These are phyloP conservation scores for Wilcoxina mikolae DNA, from an alignment of 495 filamentous ascomycete genomes.

Conservation along the genomic window DNA sequence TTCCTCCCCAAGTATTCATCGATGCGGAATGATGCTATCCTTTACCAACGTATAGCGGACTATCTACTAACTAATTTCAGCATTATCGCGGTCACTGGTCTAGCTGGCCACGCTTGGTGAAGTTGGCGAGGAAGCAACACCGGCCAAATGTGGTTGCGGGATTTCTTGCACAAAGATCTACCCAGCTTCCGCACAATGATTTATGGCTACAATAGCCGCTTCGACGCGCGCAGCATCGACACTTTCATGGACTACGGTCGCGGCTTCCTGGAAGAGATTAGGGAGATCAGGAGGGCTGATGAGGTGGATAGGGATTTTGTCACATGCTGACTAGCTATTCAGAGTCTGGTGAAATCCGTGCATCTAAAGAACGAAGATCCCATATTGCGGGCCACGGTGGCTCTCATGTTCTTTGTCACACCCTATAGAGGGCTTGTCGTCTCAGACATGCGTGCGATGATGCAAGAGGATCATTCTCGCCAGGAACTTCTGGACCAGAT, in stretches of 20 bases:
- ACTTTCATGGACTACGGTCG: neutral
- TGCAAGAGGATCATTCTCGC: neutral
- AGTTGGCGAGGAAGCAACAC: neutral
- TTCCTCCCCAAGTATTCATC: neutral
- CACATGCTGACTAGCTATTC: neutral
- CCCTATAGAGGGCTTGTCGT: neutral
- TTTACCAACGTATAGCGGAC: no score
- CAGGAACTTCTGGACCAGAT: neutral
- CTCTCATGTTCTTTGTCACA: neutral
- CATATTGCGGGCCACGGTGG: neutral
- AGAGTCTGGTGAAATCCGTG: no score
- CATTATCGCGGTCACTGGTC: neutral
- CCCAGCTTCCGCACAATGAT: neutral
- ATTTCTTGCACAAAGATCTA: neutral
- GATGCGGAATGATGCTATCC: no score
- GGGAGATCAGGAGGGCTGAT: neutral
- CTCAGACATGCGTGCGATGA: neutral
- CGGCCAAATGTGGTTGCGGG: neutral
- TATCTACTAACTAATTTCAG: neutral
- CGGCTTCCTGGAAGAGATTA: neutral
- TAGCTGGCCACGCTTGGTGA: neutral
- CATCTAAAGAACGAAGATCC: no score
- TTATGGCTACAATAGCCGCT: neutral
- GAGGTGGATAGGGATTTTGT: neutral
- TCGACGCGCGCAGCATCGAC: neutral